phyloP scores from a whole-genome alignment of 2,329 filamentous ascomycete species.

The Penicillium brevicompactum region DNA sequence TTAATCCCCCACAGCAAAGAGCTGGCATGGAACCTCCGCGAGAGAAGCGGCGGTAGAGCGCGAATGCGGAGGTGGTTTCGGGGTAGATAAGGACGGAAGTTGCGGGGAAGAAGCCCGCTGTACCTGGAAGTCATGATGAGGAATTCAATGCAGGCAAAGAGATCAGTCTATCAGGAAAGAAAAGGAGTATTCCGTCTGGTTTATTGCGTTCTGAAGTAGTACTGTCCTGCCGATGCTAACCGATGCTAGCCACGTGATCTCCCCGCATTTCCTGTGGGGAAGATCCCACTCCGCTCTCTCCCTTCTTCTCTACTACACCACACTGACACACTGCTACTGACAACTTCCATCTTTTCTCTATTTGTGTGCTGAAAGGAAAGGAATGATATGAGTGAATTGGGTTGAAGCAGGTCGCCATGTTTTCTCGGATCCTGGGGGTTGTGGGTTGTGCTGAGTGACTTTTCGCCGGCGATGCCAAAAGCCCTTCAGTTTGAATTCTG shows the following conservation, averaged over 20 bases:
- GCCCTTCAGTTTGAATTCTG: no score
- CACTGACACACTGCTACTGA: no score
- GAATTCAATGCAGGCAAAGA: not conserved
- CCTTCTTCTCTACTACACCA: no score
- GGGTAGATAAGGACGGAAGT: constrained; percentile 29
- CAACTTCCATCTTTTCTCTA: no score
- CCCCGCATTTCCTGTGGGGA: constrained; percentile 16
- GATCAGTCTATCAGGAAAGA: constrained; percentile 1
- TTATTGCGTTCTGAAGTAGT: constrained; percentile 11
- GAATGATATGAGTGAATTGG: no score
- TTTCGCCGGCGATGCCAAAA: no score
- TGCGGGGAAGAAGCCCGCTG: constrained; percentile 31
- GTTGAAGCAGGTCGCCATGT: no score
- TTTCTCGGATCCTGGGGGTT: no score
- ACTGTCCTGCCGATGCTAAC: constrained; percentile 25
- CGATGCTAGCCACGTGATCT: constrained; percentile 25
- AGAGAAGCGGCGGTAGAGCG: constrained; percentile 24
- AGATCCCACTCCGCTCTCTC: no score
- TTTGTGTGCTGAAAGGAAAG: no score
- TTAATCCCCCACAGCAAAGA: constrained; percentile 37
- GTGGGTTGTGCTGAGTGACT: no score
- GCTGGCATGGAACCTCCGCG: constrained; percentile 39
- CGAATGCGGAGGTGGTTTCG: constrained; percentile 30
- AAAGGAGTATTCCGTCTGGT: constrained; percentile 18
- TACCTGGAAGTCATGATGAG: constrained; percentile 35